Evolutionary conservation across 257 asterid species (phyloP).

Genomic region (Eucommia ulmoides): DNA sequence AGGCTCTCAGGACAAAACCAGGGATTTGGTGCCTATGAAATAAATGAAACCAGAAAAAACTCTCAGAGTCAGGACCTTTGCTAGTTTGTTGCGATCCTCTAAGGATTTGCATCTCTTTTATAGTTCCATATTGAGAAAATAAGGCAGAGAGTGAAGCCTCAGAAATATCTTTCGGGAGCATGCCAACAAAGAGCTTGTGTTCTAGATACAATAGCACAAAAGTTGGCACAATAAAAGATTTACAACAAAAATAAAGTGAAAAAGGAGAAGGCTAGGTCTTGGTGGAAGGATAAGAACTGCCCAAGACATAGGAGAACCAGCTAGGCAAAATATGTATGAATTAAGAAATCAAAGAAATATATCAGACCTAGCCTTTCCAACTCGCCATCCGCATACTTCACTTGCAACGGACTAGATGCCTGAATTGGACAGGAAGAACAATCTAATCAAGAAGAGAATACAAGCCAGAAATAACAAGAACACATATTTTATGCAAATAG

Average conservation of each 20-base stretch:
- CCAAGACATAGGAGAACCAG: too few relatives aligned
- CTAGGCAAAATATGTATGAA: too few relatives aligned
- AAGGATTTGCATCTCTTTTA: conserved; percentile 78
- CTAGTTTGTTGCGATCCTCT: conserved; percentile 89
- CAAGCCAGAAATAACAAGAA: background rate
- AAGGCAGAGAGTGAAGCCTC: conserved; percentile 68
- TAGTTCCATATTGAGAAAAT: conserved; percentile 79
- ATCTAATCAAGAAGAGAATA: conserved; percentile 20
- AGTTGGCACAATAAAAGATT: conserved; percentile 3
- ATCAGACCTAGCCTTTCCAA: conserved; percentile 93
- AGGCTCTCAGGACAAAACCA: background rate
- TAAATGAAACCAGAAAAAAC: background rate
- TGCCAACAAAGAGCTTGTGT: conserved; percentile 90
- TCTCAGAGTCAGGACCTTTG: conserved; percentile 44
- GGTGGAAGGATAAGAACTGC: too few relatives aligned
- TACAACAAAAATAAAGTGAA: too few relatives aligned
- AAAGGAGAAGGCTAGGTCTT: too few relatives aligned
- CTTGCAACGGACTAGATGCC: conserved; percentile 97
- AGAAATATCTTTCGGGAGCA: conserved; percentile 90
- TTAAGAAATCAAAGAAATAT: conserved; percentile 8
- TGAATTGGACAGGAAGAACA: conserved; percentile 36
- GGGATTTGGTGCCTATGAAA: background rate
- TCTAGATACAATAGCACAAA: conserved; percentile 28
- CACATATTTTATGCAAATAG: background rate
- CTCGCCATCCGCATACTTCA: conserved; percentile 99